These are phyloP conservation scores for Colletotrichum higginsianum DNA, from an alignment of 2,329 filamentous ascomycete genomes.

Conservation along the genomic window DNA sequence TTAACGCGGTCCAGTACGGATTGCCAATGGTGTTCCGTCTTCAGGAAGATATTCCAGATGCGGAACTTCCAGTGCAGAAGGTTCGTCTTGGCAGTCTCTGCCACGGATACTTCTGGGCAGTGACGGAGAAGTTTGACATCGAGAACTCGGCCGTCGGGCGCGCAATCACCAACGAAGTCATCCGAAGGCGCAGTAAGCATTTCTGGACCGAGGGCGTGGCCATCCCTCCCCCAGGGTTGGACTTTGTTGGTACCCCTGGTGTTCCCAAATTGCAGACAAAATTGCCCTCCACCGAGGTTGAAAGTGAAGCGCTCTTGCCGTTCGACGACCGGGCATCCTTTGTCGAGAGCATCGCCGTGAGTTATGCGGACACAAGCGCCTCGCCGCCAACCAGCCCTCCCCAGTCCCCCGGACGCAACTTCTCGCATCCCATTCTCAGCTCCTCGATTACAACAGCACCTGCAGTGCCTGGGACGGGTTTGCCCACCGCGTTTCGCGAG, in stretches of 20 bases:
- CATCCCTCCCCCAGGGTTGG: constrained; percentile 77
- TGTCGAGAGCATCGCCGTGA: constrained; percentile 80
- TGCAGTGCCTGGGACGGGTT: constrained; percentile 62
- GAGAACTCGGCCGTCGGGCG: constrained; percentile 78
- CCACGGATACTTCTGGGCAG: constrained; percentile 88
- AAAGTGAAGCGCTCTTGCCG: constrained; percentile 76
- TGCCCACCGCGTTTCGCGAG: constrained; percentile 79
- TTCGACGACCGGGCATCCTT: constrained; percentile 82
- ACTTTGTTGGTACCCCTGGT: constrained; percentile 71
- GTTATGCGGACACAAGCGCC: constrained; percentile 74
- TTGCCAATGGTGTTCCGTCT: constrained; percentile 91
- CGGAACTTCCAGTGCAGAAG: constrained; percentile 78
- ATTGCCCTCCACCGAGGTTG: constrained; percentile 68
- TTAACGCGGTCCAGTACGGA: constrained; percentile 84
- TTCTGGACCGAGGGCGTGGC: constrained; percentile 85
- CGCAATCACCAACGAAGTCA: constrained; percentile 82
- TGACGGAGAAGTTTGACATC: constrained; percentile 84
- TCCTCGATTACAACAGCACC: constrained; percentile 59
- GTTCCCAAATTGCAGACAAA: constrained; percentile 58
- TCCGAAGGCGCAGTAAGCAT: constrained; percentile 78
- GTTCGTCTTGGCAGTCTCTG: constrained; percentile 87
- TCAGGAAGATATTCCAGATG: constrained; percentile 84
- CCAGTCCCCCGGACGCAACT: constrained; percentile 76
- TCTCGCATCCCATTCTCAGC: constrained; percentile 74
- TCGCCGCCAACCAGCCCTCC: constrained; percentile 81